Evolutionary conservation across 2,329 filamentous ascomycete genomes (phyloP).

Genomic region (Penicillium hordei): DNA sequence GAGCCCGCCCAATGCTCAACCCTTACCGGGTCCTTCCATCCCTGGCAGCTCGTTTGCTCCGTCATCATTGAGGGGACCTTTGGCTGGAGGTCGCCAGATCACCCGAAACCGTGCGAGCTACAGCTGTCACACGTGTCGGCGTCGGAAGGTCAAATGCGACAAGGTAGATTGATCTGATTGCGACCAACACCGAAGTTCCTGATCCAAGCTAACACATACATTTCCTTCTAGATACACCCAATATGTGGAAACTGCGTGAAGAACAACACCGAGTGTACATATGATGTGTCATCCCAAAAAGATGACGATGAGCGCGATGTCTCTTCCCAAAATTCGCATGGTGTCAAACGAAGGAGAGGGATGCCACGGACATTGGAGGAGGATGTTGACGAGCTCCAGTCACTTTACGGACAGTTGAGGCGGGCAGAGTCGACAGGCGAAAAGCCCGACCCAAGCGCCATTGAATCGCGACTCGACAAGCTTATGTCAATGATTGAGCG

Average conservation of each 20-base stretch:
- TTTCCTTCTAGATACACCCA: constrained; percentile 41
- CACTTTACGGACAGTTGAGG: constrained; percentile 32
- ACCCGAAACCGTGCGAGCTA: constrained; percentile 50
- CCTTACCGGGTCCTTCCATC: constrained; percentile 6
- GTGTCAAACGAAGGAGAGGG: constrained; percentile 39
- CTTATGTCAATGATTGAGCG: constrained; percentile 48
- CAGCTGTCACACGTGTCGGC: constrained; percentile 48
- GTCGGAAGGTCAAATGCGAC: constrained; percentile 51
- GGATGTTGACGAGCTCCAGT: constrained; percentile 35
- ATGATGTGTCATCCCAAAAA: constrained; percentile 38
- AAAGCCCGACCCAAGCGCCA: constrained; percentile 37
- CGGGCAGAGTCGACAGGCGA: constrained; percentile 27
- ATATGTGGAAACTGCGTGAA: constrained; percentile 49
- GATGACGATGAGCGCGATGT: constrained; percentile 16
- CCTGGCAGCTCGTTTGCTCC: constrained; percentile 7
- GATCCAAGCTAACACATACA: not conserved
- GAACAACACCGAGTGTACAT: constrained; percentile 45
- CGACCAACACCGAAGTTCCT: not conserved
- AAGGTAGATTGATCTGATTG: constrained; percentile 30
- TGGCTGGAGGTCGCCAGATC: constrained; percentile 43
- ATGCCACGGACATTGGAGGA: constrained; percentile 30
- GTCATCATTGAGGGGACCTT: constrained; percentile 14
- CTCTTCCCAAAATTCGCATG: constrained; percentile 24
- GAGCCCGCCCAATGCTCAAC: constrained; percentile 9
- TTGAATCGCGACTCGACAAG: constrained; percentile 46